phyloP scores from a whole-genome alignment of 228 moss, liverwort and hornwort species.

The Sphagnum fallax region DNA sequence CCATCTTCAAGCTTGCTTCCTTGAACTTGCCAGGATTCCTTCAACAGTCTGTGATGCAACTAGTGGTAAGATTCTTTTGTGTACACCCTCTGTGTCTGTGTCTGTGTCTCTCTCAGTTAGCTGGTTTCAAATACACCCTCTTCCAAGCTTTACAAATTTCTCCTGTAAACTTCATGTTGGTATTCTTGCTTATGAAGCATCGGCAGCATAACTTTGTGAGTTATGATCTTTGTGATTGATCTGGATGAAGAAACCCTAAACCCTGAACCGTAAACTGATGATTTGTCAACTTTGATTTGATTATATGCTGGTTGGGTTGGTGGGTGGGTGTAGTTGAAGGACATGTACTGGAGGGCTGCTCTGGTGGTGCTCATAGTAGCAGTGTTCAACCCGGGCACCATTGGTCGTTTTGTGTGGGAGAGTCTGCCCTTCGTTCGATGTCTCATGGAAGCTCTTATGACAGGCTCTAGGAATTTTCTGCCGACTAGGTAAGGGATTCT shows the following conservation, averaged over 20 bases:
- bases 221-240: too few species aligned
- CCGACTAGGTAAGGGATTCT: conserved; percentile 47
- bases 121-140: not conserved
- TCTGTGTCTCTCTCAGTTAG: not conserved
- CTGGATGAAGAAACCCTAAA: too few species aligned
- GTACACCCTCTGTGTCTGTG: not conserved
- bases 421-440: conserved; percentile 69
- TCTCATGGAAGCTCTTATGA: conserved; percentile 91
- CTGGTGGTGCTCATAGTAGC: conserved; percentile 88
- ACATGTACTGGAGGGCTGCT: conserved; percentile 94
- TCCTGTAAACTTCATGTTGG: too few species aligned
- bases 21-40: conserved; percentile 76
- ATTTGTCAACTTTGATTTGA: too few species aligned
- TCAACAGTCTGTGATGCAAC: conserved; percentile 66
- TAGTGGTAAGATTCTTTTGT: conserved; percentile 58
- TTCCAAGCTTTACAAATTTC: not conserved
- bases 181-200: too few species aligned
- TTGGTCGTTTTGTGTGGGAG: conserved; percentile 92
- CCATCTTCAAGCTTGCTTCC: conserved; percentile 93
- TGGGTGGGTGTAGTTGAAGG: conserved; percentile 61
- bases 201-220: too few species aligned
- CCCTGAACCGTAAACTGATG: too few species aligned
- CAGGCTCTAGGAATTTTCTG: conserved; percentile 51
- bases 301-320: not conserved
- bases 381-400: conserved; percentile 82